phyloP scores from a whole-genome alignment of 768 basidiomycete genomes.

The Mycena olivaceomarginata region DNA sequence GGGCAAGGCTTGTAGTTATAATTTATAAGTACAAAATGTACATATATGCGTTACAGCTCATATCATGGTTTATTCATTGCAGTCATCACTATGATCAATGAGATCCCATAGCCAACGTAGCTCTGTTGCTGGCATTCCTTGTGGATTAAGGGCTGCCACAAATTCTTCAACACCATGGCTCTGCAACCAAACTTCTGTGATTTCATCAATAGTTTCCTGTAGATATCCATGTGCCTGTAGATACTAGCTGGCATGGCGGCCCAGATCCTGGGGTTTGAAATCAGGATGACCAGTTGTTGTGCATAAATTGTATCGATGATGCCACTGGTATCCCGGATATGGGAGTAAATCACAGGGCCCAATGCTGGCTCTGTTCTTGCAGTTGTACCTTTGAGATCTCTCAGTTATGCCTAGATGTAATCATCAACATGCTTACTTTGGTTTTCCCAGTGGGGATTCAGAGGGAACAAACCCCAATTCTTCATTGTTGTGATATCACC shows the following conservation, averaged over 20 bases:
- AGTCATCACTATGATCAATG: conserved; percentile 23
- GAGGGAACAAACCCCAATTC: background rate
- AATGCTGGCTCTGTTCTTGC: background rate
- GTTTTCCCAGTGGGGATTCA: background rate
- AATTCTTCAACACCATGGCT: conserved; percentile 12
- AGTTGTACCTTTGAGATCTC: no score
- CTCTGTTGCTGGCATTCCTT: conserved; percentile 28
- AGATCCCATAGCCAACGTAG: conserved; percentile 23
- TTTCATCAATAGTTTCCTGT: background rate
- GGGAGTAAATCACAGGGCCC: conserved; percentile 1
- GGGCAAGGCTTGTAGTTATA: background rate
- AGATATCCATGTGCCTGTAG: conserved; percentile 24
- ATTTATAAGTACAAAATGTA: background rate
- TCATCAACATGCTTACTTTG: background rate
- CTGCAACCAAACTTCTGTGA: background rate
- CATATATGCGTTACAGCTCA: background rate
- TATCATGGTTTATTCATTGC: background rate
- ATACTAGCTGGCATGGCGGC: conserved; percentile 16
- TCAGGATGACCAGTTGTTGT: background rate
- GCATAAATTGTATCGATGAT: conserved; percentile 19
- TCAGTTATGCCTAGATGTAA: no score
- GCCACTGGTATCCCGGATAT: conserved; percentile 15
- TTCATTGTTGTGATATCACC: conserved; percentile 7
- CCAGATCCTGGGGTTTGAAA: background rate
- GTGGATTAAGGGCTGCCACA: background rate